Percentiles rank a stretch among this genome's conserved stretches.
Evolutionary conservation across 495 filamentous ascomycete genomes (phyloP).

Genomic region (Filosporella fistucella): DNA sequence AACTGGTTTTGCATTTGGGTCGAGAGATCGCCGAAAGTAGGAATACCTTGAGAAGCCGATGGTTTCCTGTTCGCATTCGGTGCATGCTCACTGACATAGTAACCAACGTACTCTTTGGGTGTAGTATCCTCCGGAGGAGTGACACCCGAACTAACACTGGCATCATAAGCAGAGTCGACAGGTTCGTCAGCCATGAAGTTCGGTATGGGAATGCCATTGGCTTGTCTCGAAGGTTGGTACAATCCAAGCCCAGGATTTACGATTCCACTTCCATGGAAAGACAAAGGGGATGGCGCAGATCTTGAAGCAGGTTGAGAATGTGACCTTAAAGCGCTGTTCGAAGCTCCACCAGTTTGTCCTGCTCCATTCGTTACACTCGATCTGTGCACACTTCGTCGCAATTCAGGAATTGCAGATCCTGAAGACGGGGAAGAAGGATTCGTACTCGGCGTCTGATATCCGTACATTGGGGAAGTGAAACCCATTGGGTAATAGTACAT

Average conservation of each 20-base stretch:
- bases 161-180: slow-evolving; percentile 27
- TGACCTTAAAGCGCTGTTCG: slow-evolving; percentile 43
- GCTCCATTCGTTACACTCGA: slow-evolving; percentile 34
- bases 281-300: slow-evolving; percentile 22
- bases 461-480: slow-evolving; percentile 15
- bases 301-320: slow-evolving; percentile 54
- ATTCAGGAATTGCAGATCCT: slow-evolving; percentile 34
- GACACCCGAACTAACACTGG: background rate
- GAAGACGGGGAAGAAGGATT: slow-evolving; percentile 44
- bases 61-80: slow-evolving; percentile 31
- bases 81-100: slow-evolving; percentile 31
- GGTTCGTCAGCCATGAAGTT: slow-evolving; percentile 45
- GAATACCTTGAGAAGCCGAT: slow-evolving; percentile 22
- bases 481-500: slow-evolving; percentile 37
- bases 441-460: slow-evolving; percentile 26
- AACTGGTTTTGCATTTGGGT: too few relatives aligned
- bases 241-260: slow-evolving; percentile 28
- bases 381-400: slow-evolving; percentile 45
- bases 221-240: slow-evolving; percentile 27
- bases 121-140: slow-evolving; percentile 16
- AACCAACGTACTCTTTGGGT: slow-evolving; percentile 31
- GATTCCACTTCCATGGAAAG: slow-evolving; percentile 24
- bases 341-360: slow-evolving; percentile 26
- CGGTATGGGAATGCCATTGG: slow-evolving; percentile 37
- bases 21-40: slow-evolving; percentile 36